Evolutionary conservation across 768 basidiomycete genomes (phyloP).

Genomic region (Pulveroboletus ravenelii): DNA sequence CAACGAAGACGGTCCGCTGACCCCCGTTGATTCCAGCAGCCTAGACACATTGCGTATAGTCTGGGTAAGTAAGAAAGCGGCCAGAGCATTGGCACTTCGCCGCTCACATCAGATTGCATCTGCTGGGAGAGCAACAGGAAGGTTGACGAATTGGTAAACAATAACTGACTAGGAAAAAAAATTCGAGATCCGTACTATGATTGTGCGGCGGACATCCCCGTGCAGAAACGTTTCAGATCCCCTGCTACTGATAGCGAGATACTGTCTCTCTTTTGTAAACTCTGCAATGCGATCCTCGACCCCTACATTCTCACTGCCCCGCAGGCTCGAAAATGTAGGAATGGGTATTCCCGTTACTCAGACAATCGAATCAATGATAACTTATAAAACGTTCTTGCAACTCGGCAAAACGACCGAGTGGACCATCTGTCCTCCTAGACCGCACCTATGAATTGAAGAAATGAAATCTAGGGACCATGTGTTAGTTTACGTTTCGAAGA

Average conservation of each 20-base stretch:
- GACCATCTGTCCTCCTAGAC: neutral
- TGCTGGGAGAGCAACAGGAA: constrained; percentile 1
- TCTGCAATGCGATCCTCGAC: neutral
- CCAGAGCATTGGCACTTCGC: neutral
- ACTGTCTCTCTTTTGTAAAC: neutral
- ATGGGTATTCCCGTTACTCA: neutral
- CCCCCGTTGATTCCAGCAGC: neutral
- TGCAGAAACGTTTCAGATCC: constrained; percentile 7
- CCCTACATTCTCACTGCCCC: neutral
- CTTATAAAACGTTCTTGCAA: neutral
- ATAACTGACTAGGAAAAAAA: neutral
- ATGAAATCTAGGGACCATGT: neutral
- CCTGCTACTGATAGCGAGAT: neutral
- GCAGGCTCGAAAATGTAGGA: neutral
- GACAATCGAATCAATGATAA: no score
- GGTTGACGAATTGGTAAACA: neutral
- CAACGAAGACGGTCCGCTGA: neutral
- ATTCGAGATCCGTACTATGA: neutral
- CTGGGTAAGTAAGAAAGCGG: neutral
- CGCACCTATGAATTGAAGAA: neutral
- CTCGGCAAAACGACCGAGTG: no score
- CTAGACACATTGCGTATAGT: neutral
- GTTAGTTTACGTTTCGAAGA: neutral
- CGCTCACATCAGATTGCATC: constrained; percentile 2
- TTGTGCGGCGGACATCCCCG: neutral